phyloP scores from a whole-genome alignment of 2,329 filamentous ascomycete genomes.

The Ascochyta clinopodiicola region DNA sequence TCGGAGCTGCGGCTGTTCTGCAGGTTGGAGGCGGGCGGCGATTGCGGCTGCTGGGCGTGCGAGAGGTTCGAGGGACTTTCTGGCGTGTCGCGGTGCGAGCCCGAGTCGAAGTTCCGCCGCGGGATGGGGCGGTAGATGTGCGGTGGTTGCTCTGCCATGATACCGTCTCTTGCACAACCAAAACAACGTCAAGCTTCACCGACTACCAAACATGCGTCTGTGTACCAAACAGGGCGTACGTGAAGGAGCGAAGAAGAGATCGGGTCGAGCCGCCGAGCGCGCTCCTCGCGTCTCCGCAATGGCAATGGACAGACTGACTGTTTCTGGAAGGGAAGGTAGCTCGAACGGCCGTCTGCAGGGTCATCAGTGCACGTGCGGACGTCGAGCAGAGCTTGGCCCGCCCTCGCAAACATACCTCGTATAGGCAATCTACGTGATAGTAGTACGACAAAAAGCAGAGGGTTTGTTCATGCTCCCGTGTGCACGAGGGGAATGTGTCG shows the following conservation, averaged over 20 bases:
- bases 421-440: constrained; percentile 22
- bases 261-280: constrained; percentile 1
- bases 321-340: constrained; percentile 30
- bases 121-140: constrained; percentile 50
- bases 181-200: no score
- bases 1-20: constrained; percentile 35
- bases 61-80: constrained; percentile 28
- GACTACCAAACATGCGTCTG: constrained; percentile 12
- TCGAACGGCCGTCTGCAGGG: constrained; percentile 23
- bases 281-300: constrained; percentile 16
- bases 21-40: constrained; percentile 25
- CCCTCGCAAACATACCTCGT: constrained; percentile 34
- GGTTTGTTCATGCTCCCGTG: background rate
- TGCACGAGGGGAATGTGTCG: background rate
- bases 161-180: constrained; percentile 11
- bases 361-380: constrained; percentile 34
- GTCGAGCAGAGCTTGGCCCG: constrained; percentile 21
- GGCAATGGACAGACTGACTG: constrained; percentile 15
- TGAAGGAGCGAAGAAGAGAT: constrained; percentile 1
- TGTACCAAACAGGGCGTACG: background rate
- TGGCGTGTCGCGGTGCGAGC: constrained; percentile 26
- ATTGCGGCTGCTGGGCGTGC: constrained; percentile 7
- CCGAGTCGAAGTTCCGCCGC: constrained; percentile 41
- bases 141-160: constrained; percentile 38
- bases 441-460: background rate